phyloP scores from a whole-genome alignment of 2,329 filamentous ascomycete genomes.

The Apiospora hydei region DNA sequence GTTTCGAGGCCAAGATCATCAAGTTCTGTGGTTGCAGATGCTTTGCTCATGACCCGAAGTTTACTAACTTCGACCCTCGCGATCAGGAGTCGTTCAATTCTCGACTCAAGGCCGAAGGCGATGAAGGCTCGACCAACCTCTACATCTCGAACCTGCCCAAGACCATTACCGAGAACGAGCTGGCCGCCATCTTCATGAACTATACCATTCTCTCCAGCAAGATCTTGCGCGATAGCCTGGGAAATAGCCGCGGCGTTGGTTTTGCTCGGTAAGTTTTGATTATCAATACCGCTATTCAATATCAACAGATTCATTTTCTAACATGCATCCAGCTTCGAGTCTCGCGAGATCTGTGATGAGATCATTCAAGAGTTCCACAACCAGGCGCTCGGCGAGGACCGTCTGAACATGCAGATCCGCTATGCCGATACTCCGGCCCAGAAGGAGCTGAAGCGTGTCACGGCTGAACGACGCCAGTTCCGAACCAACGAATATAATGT shows the following conservation, averaged over 20 bases:
- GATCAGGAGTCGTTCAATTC: slow-evolving; percentile 95
- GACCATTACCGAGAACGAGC: slow-evolving; percentile 86
- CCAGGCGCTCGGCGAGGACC: slow-evolving; percentile 75
- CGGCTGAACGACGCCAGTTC: slow-evolving; percentile 92
- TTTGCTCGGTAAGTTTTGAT: slow-evolving; percentile 81
- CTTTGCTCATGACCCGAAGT: not conserved
- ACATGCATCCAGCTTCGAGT: slow-evolving; percentile 75
- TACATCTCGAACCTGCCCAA: slow-evolving; percentile 98
- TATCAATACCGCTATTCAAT: slow-evolving; percentile 28
- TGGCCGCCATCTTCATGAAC: slow-evolving; percentile 79
- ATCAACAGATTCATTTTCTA: not conserved
- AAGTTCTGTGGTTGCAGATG: slow-evolving; percentile 25
- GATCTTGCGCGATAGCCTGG: slow-evolving; percentile 90
- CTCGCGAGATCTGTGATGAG: slow-evolving; percentile 86
- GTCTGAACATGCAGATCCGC: slow-evolving; percentile 88
- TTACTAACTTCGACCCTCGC: slow-evolving; percentile 30
- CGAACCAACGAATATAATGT: slow-evolving; percentile 95
- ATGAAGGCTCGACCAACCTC: slow-evolving; percentile 89
- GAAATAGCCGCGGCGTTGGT: slow-evolving; percentile 94
- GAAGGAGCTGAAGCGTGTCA: slow-evolving; percentile 96
- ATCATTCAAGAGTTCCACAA: slow-evolving; percentile 90
- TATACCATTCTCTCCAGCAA: slow-evolving; percentile 91
- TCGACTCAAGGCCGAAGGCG: slow-evolving; percentile 93
- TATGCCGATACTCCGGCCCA: slow-evolving; percentile 97
- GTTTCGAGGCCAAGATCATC: not conserved